phyloP scores from a whole-genome alignment of 371 early-diverging fungal species.

The Nematocida sp. region DNA sequence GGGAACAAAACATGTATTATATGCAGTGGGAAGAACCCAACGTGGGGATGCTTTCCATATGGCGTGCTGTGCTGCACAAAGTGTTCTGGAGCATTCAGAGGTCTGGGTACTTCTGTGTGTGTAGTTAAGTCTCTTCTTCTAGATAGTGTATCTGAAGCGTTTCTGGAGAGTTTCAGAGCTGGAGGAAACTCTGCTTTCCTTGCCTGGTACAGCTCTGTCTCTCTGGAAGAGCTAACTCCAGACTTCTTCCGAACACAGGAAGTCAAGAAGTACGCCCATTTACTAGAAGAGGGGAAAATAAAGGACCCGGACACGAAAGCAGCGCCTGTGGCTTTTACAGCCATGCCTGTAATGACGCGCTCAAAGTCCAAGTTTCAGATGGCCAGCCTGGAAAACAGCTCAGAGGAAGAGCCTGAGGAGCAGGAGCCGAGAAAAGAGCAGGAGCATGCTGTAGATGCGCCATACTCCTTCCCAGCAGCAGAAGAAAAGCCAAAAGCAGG shows the following conservation, averaged over 20 bases:
- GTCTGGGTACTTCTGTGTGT: slow-evolving; percentile 39
- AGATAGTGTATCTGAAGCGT: slow-evolving; percentile 25
- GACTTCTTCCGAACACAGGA: slow-evolving; percentile 12
- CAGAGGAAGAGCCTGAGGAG: neutral
- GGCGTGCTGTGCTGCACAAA: slow-evolving; percentile 41
- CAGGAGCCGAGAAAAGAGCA: neutral
- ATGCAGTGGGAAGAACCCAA: slow-evolving; percentile 41
- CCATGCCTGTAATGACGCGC: neutral
- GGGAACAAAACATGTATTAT: slow-evolving; percentile 42
- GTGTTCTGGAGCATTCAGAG: slow-evolving; percentile 39
- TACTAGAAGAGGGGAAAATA: neutral
- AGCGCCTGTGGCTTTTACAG: neutral
- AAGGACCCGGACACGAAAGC: neutral
- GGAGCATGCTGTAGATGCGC: neutral
- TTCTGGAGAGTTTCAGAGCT: neutral
- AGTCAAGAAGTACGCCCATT: slow-evolving; percentile 14
- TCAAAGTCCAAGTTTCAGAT: neutral
- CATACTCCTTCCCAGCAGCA: neutral
- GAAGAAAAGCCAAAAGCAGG: slow-evolving; percentile 1
- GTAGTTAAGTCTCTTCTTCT: slow-evolving; percentile 26
- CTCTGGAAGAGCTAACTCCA: slow-evolving; percentile 7
- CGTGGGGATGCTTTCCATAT: slow-evolving; percentile 45
- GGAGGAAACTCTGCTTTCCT: slow-evolving; percentile 35
- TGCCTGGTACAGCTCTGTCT: slow-evolving; percentile 9
- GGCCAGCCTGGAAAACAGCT: neutral